These are phyloP conservation scores for Psidium friedrichsthalianum DNA, from an alignment of 345 rosid genomes.

Conservation along the genomic window DNA sequence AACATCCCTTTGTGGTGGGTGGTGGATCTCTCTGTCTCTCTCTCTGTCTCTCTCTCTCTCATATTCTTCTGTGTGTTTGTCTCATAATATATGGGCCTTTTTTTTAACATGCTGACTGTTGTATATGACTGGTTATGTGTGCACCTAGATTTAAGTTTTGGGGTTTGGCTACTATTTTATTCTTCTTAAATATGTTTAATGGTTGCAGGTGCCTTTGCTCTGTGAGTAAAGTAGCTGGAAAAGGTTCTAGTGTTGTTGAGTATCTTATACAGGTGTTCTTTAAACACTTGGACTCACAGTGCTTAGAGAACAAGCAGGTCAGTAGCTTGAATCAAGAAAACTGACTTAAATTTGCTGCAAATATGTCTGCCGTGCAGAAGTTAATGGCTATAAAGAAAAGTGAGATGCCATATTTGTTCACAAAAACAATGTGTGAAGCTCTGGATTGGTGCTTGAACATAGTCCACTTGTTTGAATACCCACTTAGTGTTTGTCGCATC, in stretches of 20 bases:
- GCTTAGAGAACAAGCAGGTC: conserved; percentile 79
- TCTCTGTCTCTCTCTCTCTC: neutral
- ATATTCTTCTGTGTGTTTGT: neutral
- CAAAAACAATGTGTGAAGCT: neutral
- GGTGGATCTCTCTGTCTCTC: too few species aligned
- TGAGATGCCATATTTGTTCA: neutral
- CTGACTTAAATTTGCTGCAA: neutral
- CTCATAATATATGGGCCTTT: neutral
- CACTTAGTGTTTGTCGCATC: neutral
- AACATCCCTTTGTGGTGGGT: neutral
- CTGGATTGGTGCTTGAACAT: neutral
- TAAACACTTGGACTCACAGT: conserved; percentile 68
- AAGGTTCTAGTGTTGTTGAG: conserved; percentile 59
- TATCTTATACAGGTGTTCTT: conserved; percentile 85
- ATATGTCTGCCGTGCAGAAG: neutral
- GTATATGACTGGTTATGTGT: neutral
- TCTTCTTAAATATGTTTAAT: neutral
- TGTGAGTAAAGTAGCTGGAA: conserved; percentile 66
- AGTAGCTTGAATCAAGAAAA: conserved; percentile 6
- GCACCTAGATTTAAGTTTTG: neutral
- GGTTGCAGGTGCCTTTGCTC: conserved; percentile 80
- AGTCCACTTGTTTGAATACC: neutral
- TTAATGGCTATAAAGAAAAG: neutral
- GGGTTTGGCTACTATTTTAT: neutral
- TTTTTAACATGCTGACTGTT: neutral